Conservation (phyloP, 345 rosid species). For the Eucalyptus cloeziana region DNA sequence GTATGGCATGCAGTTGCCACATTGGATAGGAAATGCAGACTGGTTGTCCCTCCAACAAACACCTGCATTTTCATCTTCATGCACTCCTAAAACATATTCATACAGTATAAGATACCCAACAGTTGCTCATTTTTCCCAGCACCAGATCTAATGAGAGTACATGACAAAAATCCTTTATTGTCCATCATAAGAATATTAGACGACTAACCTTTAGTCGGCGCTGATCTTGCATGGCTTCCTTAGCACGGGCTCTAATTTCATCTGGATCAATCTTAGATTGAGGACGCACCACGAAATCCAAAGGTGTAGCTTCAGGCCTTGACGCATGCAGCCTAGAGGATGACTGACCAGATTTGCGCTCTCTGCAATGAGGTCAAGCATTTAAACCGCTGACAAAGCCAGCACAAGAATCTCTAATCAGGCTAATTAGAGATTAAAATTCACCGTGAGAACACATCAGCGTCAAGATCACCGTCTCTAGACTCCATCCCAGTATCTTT, state of each 20-base stretch:
- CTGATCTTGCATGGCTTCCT: slow-evolving; percentile 76
- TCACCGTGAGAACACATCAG: slow-evolving; percentile 61
- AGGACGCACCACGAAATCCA: slow-evolving; percentile 90
- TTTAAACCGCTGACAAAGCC: not conserved
- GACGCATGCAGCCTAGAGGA: slow-evolving; percentile 60
- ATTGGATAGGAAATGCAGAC: not conserved
- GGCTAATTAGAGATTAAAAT: not conserved
- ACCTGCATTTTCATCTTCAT: not conserved
- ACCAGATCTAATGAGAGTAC: not conserved
- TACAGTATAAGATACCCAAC: not conserved
- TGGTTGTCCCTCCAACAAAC: not conserved
- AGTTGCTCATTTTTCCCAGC: not conserved
- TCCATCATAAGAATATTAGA: not conserved
- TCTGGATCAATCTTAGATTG: slow-evolving; percentile 96
- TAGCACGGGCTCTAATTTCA: slow-evolving; percentile 74
- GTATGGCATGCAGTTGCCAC: not conserved
- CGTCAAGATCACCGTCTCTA: slow-evolving; percentile 83
- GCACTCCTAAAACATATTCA: not conserved
- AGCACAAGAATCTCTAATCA: not conserved
- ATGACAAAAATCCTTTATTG: not conserved
- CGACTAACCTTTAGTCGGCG: slow-evolving; percentile 77
- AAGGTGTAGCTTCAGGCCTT: slow-evolving; percentile 91
- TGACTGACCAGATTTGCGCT: slow-evolving; percentile 59
- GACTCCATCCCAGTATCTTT: slow-evolving; percentile 67
- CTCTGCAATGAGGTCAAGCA: slow-evolving; percentile 21